These are phyloP conservation scores for Porogramme epimiltina DNA, from an alignment of 1,284 basidiomycete species.

Conservation along the genomic window DNA sequence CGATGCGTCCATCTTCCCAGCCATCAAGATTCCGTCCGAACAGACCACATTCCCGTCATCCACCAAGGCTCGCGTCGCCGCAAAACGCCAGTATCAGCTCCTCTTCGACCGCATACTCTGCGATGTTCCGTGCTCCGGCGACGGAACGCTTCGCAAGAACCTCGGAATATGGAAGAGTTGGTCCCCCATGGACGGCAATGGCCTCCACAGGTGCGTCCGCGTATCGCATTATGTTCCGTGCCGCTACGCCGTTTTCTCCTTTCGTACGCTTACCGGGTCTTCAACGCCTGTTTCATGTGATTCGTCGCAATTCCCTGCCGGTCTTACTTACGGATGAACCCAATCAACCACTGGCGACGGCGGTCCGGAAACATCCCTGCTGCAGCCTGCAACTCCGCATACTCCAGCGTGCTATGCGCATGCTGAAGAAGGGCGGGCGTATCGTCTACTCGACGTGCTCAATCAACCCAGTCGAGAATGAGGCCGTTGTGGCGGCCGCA, in stretches of 20 bases:
- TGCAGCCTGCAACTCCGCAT: conserved; percentile 89
- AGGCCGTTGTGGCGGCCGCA: conserved; percentile 91
- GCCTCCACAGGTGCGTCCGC: conserved; percentile 76
- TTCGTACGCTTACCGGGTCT: too few species aligned
- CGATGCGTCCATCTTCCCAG: conserved; percentile 90
- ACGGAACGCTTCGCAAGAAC: conserved; percentile 96
- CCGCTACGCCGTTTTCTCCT: not conserved
- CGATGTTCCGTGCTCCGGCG: conserved; percentile 97
- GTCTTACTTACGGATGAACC: not conserved
- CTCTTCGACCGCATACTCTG: conserved; percentile 94
- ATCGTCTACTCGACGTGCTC: conserved; percentile 99
- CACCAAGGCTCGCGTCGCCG: conserved; percentile 28
- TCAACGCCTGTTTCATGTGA: not conserved
- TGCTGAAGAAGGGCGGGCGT: conserved; percentile 85
- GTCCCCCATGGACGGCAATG: conserved; percentile 88
- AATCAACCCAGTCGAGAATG: conserved; percentile 96
- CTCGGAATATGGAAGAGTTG: conserved; percentile 94
- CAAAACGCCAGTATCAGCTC: conserved; percentile 46
- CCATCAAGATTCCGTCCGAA: conserved; percentile 59
- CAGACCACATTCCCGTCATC: conserved; percentile 28
- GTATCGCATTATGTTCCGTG: not conserved
- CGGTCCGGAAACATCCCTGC: not conserved
- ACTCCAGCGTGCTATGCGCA: conserved; percentile 87
- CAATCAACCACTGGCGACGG: too few species aligned
- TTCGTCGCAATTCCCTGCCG: not conserved